Evolutionary conservation across 129 eudicot genomes (phyloP).

Genomic region (Chrysanthemum seticuspe): DNA sequence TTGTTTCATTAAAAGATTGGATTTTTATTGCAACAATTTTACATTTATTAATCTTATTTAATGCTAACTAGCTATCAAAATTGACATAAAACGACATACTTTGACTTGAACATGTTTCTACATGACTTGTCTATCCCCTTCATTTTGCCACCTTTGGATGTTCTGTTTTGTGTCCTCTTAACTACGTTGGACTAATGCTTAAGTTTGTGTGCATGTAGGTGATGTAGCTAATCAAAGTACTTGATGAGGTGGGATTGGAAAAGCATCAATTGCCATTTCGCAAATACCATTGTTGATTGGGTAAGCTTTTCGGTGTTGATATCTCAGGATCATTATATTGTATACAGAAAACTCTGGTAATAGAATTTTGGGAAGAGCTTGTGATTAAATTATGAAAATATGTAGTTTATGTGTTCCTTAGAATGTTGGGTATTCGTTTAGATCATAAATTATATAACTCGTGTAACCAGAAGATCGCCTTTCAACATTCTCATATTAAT

Average conservation of each 20-base stretch:
- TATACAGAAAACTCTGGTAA: constrained; percentile 10
- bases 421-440: neutral
- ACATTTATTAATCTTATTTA: too few relatives aligned
- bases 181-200: constrained; percentile 4
- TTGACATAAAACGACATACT: too few relatives aligned
- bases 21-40: too few relatives aligned
- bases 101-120: neutral
- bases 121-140: neutral
- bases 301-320: constrained; percentile 5
- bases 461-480: too few relatives aligned
- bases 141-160: neutral
- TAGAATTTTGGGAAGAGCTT: constrained; percentile 2
- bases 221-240: constrained; percentile 6
- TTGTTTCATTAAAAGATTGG: too few relatives aligned
- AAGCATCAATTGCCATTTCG: constrained; percentile 11
- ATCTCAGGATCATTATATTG: neutral
- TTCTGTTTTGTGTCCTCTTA: neutral
- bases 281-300: neutral
- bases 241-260: constrained; percentile 12
- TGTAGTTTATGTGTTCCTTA: neutral
- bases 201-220: neutral
- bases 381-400: constrained; percentile 12
- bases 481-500: neutral
- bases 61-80: neutral
- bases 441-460: too few relatives aligned